These are phyloP conservation scores for Linum tenue DNA, from an alignment of 345 rosid genomes.

Conservation along the genomic window DNA sequence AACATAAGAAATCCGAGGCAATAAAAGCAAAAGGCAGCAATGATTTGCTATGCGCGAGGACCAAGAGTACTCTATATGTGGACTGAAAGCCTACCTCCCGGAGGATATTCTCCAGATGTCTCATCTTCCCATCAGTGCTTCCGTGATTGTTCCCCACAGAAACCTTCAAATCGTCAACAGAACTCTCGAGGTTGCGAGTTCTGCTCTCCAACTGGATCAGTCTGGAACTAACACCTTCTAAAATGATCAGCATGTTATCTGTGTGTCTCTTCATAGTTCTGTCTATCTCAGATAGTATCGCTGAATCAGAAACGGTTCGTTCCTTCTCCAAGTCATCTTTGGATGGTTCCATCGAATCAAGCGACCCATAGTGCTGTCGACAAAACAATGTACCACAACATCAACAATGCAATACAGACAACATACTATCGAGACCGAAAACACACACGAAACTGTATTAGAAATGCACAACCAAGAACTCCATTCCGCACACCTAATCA, in stretches of 20 bases:
- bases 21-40: background rate
- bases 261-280: slow-evolving; percentile 56
- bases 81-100: slow-evolving; percentile 48
- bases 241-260: slow-evolving; percentile 53
- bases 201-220: slow-evolving; percentile 76
- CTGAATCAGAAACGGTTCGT: slow-evolving; percentile 22
- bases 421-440: background rate
- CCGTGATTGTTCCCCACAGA: slow-evolving; percentile 73
- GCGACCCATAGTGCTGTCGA: slow-evolving; percentile 52
- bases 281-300: slow-evolving; percentile 57
- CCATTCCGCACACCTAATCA: background rate
- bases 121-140: slow-evolving; percentile 72
- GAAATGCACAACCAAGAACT: background rate
- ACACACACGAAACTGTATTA: background rate
- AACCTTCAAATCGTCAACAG: slow-evolving; percentile 75
- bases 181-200: slow-evolving; percentile 50
- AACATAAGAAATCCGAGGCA: background rate
- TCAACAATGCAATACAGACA: background rate
- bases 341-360: slow-evolving; percentile 56
- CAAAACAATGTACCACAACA: background rate
- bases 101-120: slow-evolving; percentile 70
- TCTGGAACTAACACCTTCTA: slow-evolving; percentile 71
- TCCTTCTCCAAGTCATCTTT: slow-evolving; percentile 48
- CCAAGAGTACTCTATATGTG: background rate
- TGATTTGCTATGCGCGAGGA: background rate